phyloP scores from a whole-genome alignment of 257 asterid species.

The Anisodus tanguticus region DNA sequence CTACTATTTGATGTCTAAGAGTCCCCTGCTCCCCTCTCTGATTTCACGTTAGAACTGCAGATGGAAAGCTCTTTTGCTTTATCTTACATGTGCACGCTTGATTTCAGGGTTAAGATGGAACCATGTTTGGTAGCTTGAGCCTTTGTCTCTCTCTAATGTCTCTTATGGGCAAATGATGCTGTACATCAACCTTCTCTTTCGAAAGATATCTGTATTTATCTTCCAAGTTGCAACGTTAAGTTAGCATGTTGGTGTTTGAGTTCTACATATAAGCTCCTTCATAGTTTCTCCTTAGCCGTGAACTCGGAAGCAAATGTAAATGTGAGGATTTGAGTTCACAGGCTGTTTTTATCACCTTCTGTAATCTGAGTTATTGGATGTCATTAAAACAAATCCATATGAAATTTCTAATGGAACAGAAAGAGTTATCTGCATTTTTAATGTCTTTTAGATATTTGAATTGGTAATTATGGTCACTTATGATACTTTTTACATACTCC shows the following conservation, averaged over 20 bases:
- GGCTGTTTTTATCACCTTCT: constrained; percentile 4
- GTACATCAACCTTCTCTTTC: constrained; percentile 10
- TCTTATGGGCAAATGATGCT: neutral
- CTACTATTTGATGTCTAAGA: neutral
- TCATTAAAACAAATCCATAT: neutral
- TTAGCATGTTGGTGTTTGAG: constrained; percentile 23
- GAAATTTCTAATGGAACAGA: constrained; percentile 2
- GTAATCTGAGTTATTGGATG: constrained; percentile 19
- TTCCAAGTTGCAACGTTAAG: neutral
- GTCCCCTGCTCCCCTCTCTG: neutral
- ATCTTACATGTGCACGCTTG: neutral
- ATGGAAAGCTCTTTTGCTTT: neutral
- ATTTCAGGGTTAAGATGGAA: constrained; percentile 25
- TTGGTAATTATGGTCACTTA: neutral
- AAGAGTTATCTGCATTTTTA: neutral
- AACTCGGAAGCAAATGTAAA: constrained; percentile 46
- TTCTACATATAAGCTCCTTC: neutral
- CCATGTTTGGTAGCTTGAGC: neutral
- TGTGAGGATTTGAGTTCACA: constrained; percentile 33
- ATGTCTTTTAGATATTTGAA: too few relatives aligned
- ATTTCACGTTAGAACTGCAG: too few relatives aligned
- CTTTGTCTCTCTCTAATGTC: neutral
- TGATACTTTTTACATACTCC: neutral
- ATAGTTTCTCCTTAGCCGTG: constrained; percentile 24
- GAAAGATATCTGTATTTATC: neutral